A percentile compares a stretch with the other conserved stretches of the same genome.
These are phyloP conservation scores for Pseudomassariella vexata DNA, from an alignment of 2,329 filamentous ascomycete species.

Conservation along the genomic window DNA sequence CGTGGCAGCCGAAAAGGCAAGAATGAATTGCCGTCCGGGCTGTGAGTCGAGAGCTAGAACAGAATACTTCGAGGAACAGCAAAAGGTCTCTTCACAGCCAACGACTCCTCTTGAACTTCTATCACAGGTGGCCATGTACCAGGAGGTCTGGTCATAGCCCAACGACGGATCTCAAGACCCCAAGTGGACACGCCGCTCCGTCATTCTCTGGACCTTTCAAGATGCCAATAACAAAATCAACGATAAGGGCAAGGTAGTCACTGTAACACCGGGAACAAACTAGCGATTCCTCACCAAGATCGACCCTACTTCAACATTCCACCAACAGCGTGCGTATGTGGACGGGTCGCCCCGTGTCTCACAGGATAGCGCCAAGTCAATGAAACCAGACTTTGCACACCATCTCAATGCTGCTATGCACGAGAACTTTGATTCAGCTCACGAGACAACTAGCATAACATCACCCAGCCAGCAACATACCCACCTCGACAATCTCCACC, in stretches of 20 bases:
- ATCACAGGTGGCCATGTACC: constrained; percentile 58
- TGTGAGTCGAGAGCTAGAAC: constrained; percentile 18
- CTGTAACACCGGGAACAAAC: constrained; percentile 47
- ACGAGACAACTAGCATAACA: constrained; percentile 29
- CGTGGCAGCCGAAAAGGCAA: constrained; percentile 26
- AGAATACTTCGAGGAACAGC: constrained; percentile 8
- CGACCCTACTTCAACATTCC: constrained; percentile 52
- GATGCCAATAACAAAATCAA: constrained; percentile 42
- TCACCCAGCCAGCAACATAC: too few relatives aligned
- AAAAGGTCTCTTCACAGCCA: neutral
- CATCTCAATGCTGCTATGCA: constrained; percentile 50
- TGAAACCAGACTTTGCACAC: constrained; percentile 43
- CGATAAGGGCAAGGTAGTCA: constrained; percentile 35
- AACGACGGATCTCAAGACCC: constrained; percentile 30
- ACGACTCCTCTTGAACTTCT: too few relatives aligned
- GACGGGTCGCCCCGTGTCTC: constrained; percentile 27
- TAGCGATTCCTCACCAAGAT: constrained; percentile 60
- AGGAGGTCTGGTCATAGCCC: constrained; percentile 55
- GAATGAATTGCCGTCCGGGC: constrained; percentile 11
- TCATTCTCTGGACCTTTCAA: constrained; percentile 60
- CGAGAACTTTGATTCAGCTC: constrained; percentile 47
- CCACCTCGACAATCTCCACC: constrained; percentile 19
- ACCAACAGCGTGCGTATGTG: constrained; percentile 42
- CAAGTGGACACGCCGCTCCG: constrained; percentile 50
- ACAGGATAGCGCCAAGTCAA: constrained; percentile 46